Evolutionary conservation across 495 filamentous ascomycete genomes (phyloP).

Genomic region (Chaetomium fimeti): DNA sequence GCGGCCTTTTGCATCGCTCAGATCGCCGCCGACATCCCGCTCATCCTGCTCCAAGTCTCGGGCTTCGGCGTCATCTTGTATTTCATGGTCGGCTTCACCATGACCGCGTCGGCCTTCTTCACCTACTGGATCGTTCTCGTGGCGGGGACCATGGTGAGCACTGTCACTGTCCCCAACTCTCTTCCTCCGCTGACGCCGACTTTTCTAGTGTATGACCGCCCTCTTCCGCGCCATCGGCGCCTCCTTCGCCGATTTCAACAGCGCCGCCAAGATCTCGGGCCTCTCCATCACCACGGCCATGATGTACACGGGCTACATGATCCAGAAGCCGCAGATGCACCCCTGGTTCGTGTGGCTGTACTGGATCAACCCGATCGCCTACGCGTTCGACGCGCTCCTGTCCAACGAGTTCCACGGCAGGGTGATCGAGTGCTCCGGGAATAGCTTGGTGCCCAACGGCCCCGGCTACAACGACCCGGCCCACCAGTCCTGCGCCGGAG

Average conservation of each 20-base stretch:
- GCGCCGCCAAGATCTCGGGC: constrained; percentile 46
- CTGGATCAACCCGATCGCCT: constrained; percentile 74
- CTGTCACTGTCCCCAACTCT: constrained; percentile 55
- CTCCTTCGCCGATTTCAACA: constrained; percentile 59
- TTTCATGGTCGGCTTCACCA: constrained; percentile 66
- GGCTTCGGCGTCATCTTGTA: constrained; percentile 75
- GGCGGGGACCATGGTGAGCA: constrained; percentile 55
- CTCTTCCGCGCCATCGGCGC: constrained; percentile 75
- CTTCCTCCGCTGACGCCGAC: background rate
- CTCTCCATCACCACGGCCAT: constrained; percentile 65
- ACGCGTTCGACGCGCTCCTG: constrained; percentile 68
- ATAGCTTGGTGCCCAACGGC: constrained; percentile 58
- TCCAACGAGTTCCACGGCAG: constrained; percentile 65
- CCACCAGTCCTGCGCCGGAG: constrained; percentile 58
- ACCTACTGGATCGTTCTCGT: constrained; percentile 64
- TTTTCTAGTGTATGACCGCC: constrained; percentile 41
- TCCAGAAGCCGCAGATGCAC: constrained; percentile 69
- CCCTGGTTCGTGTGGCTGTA: constrained; percentile 75
- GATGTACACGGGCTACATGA: constrained; percentile 73
- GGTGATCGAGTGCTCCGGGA: constrained; percentile 49
- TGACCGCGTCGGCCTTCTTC: constrained; percentile 75
- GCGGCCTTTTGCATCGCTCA: constrained; percentile 75
- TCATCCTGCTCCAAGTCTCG: constrained; percentile 66
- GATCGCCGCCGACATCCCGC: constrained; percentile 72
- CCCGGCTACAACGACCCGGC: constrained; percentile 48